Percentiles rank a stretch among this genome's conserved stretches.
Evolutionary conservation across 345 rosid species (phyloP).

Genomic region (Brassica rapa): DNA sequence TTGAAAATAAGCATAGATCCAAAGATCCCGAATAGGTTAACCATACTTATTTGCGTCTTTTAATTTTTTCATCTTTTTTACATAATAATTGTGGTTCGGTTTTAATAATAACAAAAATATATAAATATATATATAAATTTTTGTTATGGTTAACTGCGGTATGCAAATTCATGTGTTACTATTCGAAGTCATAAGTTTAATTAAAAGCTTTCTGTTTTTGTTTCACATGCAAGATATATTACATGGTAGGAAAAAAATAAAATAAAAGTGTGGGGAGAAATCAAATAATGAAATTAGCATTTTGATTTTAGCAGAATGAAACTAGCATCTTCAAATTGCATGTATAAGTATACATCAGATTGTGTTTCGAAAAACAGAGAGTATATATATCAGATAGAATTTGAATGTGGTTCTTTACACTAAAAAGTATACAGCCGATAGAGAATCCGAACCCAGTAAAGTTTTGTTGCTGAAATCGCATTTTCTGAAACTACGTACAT

Average conservation of each 20-base stretch:
- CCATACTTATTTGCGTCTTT: too few species aligned
- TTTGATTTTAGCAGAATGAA: background rate
- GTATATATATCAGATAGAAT: background rate
- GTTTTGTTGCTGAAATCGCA: background rate
- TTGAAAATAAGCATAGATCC: too few species aligned
- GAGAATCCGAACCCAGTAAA: background rate
- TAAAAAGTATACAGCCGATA: background rate
- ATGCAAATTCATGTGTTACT: too few species aligned
- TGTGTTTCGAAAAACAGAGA: too few species aligned
- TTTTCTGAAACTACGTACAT: background rate
- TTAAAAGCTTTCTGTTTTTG: background rate
- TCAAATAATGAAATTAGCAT: background rate
- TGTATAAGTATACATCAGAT: background rate
- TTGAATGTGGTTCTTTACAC: background rate
- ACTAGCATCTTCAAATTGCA: background rate
- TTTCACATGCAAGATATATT: background rate
- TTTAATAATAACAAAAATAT: too few species aligned
- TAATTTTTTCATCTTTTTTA: too few species aligned
- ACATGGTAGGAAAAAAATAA: background rate
- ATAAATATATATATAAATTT: too few species aligned
- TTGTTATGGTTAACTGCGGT: too few species aligned
- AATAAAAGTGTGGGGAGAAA: background rate
- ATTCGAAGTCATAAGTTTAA: background rate
- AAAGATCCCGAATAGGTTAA: too few species aligned
- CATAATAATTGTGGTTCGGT: too few species aligned